Percentiles rank a stretch among this genome's conserved stretches.
Conservation (phyloP, 75 land plant species). For the Cupressus sempervirens region DNA sequence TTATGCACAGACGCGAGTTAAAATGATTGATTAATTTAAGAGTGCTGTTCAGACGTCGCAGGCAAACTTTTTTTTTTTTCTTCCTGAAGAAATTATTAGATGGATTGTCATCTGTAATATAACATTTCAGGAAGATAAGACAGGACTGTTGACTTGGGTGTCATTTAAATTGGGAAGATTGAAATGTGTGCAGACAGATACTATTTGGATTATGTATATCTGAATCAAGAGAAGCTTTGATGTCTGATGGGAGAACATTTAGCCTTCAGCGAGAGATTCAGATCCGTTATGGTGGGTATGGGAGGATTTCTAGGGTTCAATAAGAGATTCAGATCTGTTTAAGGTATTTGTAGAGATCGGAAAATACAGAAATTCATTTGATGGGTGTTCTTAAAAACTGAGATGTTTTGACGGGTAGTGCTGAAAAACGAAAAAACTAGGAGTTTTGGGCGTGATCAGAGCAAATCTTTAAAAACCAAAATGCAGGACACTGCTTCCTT, state of each 20-base stretch:
- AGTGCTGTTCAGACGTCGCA: not conserved
- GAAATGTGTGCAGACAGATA: not conserved
- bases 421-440: not conserved
- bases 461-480: not conserved
- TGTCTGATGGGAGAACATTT: not conserved
- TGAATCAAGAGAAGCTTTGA: not conserved
- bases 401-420: not conserved
- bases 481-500: slow-evolving; percentile 5
- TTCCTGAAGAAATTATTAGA: not conserved
- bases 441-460: not conserved
- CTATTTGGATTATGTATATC: not conserved
- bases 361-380: not conserved
- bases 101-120: not conserved
- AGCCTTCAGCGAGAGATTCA: not conserved
- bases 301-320: not conserved
- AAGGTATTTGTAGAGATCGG: not conserved
- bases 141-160: not conserved
- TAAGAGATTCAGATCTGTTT: not conserved
- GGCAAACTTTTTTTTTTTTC: not conserved
- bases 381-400: not conserved
- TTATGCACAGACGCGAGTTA: not conserved
- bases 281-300: not conserved
- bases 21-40: not conserved
- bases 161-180: not conserved
- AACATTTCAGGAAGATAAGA: not conserved